Percentiles rank a stretch among this genome's conserved stretches.
These are phyloP conservation scores for Echites panduratus DNA, from an alignment of 257 asterid genomes.

Conservation along the genomic window DNA sequence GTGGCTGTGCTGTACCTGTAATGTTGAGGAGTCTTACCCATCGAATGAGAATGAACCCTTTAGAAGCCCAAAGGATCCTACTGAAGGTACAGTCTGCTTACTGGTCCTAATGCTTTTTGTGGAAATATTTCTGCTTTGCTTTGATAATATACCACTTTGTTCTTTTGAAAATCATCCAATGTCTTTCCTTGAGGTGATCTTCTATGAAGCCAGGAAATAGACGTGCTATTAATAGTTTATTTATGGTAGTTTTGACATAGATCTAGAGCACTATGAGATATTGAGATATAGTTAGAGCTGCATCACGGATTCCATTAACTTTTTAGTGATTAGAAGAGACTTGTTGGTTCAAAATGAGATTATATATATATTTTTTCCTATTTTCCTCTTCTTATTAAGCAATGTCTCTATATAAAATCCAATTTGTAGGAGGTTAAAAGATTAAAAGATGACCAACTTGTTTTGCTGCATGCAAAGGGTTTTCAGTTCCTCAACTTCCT, in stretches of 20 bases:
- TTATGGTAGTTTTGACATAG: not conserved
- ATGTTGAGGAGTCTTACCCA: conserved; percentile 61
- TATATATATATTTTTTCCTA: too few species aligned
- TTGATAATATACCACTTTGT: not conserved
- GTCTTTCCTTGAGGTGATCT: not conserved
- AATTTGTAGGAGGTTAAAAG: not conserved
- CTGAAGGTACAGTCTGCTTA: conserved; percentile 47
- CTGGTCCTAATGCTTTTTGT: conserved; percentile 4
- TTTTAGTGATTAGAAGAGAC: not conserved
- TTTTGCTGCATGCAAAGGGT: not conserved
- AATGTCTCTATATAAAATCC: not conserved
- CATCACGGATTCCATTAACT: not conserved
- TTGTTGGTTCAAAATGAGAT: not conserved
- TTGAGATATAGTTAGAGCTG: not conserved
- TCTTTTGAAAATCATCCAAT: not conserved
- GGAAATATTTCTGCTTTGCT: not conserved
- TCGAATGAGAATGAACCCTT: conserved; percentile 60
- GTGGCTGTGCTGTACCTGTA: conserved; percentile 81
- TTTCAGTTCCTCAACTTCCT: not conserved
- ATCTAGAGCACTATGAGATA: not conserved
- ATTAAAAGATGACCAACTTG: not conserved
- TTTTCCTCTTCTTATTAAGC: not conserved
- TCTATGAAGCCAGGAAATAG: not conserved
- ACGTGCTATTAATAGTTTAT: not conserved
- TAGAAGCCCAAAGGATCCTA: conserved; percentile 56